These are phyloP conservation scores for Entophlyctis luteolus DNA, from an alignment of 192 early-diverging fungal species.

Conservation along the genomic window DNA sequence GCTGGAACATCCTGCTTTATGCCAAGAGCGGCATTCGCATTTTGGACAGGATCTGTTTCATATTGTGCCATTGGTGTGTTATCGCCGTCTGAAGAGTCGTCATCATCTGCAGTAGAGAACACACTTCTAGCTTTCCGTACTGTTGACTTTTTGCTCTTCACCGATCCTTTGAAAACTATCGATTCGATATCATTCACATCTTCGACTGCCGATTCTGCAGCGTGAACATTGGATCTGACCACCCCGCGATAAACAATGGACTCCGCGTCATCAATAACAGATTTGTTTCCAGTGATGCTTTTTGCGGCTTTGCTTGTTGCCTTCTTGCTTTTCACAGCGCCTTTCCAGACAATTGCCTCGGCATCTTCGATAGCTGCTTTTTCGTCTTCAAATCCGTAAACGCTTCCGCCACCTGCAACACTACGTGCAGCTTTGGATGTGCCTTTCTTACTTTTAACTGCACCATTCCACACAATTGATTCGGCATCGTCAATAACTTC, in stretches of 20 bases:
- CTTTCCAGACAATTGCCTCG: constrained; percentile 18
- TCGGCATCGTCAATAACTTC: constrained; percentile 14
- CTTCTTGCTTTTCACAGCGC: constrained; percentile 17
- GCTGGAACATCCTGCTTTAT: not conserved
- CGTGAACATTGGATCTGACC: not conserved
- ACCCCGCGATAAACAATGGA: constrained; percentile 11
- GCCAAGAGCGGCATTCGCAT: not conserved
- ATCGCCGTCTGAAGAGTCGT: not conserved
- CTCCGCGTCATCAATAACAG: constrained; percentile 23
- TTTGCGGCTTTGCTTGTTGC: not conserved
- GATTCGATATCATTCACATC: not conserved
- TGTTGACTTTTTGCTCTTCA: constrained; percentile 17
- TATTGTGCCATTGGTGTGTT: not conserved
- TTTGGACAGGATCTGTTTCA: not conserved
- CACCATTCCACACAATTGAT: constrained; percentile 10
- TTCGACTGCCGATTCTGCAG: not conserved
- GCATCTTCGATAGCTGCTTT: not conserved
- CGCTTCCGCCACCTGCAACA: not conserved
- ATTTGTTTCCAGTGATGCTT: not conserved
- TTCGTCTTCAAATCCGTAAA: not conserved
- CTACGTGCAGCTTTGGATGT: not conserved
- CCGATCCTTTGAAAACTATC: constrained; percentile 20
- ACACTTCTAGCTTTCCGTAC: constrained; percentile 5
- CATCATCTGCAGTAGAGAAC: not conserved
- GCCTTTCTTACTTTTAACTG: constrained; percentile 18